A percentile compares a stretch with the other conserved stretches of the same genome.
Evolutionary conservation across 2,329 filamentous ascomycete species (phyloP).

Genomic region (Periconia macrospinosa): DNA sequence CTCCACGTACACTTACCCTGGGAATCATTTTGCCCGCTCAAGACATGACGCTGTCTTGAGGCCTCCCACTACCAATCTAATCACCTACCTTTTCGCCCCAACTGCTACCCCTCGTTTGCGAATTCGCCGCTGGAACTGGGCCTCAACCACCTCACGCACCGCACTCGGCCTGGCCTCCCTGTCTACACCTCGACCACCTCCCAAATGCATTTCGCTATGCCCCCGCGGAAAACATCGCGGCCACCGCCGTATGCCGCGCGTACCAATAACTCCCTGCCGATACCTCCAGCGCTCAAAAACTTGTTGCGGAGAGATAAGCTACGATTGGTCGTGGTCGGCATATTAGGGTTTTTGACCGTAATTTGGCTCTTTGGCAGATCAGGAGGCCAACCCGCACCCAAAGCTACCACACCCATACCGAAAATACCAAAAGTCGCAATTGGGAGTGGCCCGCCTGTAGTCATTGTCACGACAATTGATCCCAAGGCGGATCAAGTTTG

Average conservation of each 20-base stretch:
- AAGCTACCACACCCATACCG: conserved; percentile 3
- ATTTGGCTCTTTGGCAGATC: conserved; percentile 41
- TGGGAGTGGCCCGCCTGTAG: conserved; percentile 57
- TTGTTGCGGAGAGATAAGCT: conserved; percentile 62
- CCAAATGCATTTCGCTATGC: conserved; percentile 82
- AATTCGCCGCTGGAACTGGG: background rate
- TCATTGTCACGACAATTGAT: conserved; percentile 86
- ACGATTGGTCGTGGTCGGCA: conserved; percentile 57
- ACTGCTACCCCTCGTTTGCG: conserved; percentile 28
- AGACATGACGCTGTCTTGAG: conserved; percentile 16
- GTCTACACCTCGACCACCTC: conserved; percentile 18
- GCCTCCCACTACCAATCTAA: background rate
- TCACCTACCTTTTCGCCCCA: conserved; percentile 6
- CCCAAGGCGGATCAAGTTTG: conserved; percentile 67
- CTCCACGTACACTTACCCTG: background rate
- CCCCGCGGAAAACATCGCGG: conserved; percentile 79
- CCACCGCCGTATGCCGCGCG: conserved; percentile 70
- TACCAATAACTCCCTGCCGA: conserved; percentile 47
- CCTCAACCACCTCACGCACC: background rate
- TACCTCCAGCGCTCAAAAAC: conserved; percentile 51
- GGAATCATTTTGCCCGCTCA: background rate
- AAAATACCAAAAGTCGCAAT: conserved; percentile 38
- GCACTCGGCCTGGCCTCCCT: conserved; percentile 14
- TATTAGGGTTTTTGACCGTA: conserved; percentile 57
- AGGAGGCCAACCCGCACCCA: conserved; percentile 14